phyloP scores from a whole-genome alignment of 2,329 filamentous ascomycete genomes.

The Botrytis cinerea region DNA sequence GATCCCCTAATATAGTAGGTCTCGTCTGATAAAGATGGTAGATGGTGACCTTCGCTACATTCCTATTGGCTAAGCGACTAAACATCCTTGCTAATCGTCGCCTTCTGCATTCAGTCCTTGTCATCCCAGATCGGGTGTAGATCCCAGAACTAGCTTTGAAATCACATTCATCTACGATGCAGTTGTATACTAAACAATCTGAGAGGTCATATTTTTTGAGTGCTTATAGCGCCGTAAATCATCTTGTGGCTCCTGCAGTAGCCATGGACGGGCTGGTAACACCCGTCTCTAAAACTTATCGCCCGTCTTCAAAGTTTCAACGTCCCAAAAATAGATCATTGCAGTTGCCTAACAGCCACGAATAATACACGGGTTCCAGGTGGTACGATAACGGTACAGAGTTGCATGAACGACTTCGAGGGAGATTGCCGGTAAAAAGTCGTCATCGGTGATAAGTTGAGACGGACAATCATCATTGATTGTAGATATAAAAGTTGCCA shows the following conservation, averaged over 20 bases:
- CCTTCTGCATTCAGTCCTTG: background rate
- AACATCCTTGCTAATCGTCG: background rate
- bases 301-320: background rate
- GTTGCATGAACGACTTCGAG: background rate
- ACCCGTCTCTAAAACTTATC: background rate
- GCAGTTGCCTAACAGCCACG: slow-evolving; percentile 9
- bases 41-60: background rate
- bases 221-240: background rate
- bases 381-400: slow-evolving; percentile 16
- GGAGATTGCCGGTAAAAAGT: background rate
- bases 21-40: slow-evolving; percentile 2
- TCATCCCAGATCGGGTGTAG: background rate
- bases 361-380: background rate
- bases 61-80: background rate
- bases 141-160: background rate
- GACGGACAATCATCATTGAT: background rate
- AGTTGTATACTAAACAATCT: background rate
- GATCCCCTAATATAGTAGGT: slow-evolving; percentile 7
- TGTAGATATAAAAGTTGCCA: background rate
- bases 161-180: background rate
- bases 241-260: background rate
- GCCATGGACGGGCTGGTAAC: background rate
- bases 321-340: background rate
- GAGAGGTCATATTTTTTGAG: background rate
- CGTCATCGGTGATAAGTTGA: background rate